Evolutionary conservation across 306 rosid species (phyloP), one percentile per base, ranked within the genome.

Genomic region (Comarum palustre): DNA sequence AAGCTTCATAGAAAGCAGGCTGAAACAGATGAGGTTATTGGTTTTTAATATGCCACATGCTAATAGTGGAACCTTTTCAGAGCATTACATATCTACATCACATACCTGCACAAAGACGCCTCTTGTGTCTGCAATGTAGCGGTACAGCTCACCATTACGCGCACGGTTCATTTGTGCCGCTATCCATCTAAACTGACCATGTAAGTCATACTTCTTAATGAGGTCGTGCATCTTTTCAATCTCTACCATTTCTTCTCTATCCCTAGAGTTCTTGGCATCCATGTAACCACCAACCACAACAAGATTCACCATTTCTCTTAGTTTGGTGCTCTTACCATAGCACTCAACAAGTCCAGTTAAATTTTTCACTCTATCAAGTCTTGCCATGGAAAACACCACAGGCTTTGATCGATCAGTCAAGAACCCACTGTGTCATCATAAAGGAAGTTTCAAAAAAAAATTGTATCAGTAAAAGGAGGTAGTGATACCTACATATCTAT

Each of bases 81-180:
- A 55, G 65, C 66, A 39, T 52, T n/a, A 6, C 14, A 58, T 22
- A 8, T 5, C 13, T 72, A 17, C 54, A 27, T 31, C 47, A 60
- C 46, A 29, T 45, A 73, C 69, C 77, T 73, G 77, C 68, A 73
- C 69, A 73, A 61, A 73, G 36, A 47, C 38, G 0, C 75, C 75
- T 71, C 62, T 71, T 71, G 39, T 71, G 66, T 71, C 75, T 55
- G 75, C 75, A 71, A 41, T n/a, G 69, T 73, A 73, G 60, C 47
- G 60, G 60, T 73, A 73, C 8, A 60, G 69, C 60, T 73, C 69
- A 73, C 69, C 69, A 62, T 61, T 61, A 60, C 60, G 60, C 10
- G 60, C 77, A 43, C 58, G 58, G 60, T 73, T 73, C 68, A 61
- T 73, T 17, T 73, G 58, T 11, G 77, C 58, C 6, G 69, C 59